Evolutionary conservation across 176 grass and related monocot species (phyloP), one percentile per base, ranked within the genome.

Genomic region (Oryza punctata): DNA sequence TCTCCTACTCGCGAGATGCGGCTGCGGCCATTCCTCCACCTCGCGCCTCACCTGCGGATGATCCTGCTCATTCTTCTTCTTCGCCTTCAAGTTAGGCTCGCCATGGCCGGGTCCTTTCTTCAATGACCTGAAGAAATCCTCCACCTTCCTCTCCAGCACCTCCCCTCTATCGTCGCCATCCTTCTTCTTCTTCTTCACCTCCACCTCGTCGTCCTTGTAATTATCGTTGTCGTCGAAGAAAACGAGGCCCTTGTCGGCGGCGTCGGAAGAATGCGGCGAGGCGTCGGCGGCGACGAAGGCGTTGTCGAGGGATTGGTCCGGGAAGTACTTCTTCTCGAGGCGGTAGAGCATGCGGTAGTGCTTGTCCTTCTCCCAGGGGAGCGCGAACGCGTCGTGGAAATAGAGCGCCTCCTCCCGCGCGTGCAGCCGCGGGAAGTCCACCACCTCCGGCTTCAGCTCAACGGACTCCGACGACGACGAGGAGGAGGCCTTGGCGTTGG

Each of bases 271-370:
- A n/a, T 75, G 25, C 10, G 80, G 72, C 10, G 52, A 50, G 5
- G 33, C 33, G 24, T 57, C 85, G 11, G 90, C 84, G 71, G 94
- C 63, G 61, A 94, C 73, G 68, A 98, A 98, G 0, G 96, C 96
- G 21, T 98, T 98, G 73, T 98, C 96, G 52, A 98, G 93, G 21
- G 96, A 95, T 61, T 98, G 91, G 66, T 93, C 82, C 1, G 96
- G 96, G 80, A 95, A 95, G 82, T 94, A 98, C 83, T 98, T 98
- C 82, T 98, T 98, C 93, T 98, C 96, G 67, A 98, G 89, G 79
- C 82, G 89, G 84, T 98, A 91, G 37, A 95, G 90, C 93, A 98
- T 95, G 85, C 93, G 91, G 76, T 98, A 98, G 91, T 98, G 96
- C 76, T 93, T 98, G 70, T 98, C 87, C 86, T 95, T 98, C 87